Percentiles rank a stretch among this genome's conserved stretches.
Conservation (phyloP, 257 asterid species). For the Solanum stenotomum region DNA sequence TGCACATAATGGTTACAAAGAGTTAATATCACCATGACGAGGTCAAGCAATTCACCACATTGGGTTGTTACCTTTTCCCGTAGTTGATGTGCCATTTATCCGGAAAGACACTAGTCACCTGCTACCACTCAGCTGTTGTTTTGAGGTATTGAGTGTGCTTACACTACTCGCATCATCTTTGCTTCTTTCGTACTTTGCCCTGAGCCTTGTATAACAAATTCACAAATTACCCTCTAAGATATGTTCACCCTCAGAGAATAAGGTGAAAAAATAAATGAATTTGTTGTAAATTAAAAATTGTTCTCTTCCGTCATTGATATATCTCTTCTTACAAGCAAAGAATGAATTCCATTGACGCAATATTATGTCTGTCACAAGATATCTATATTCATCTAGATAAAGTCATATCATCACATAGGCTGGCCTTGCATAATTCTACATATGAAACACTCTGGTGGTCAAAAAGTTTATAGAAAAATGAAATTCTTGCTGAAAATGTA, state of each 20-base stretch:
- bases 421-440: neutral
- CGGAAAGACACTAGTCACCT: neutral
- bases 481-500: neutral
- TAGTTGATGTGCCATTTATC: neutral
- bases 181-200: neutral
- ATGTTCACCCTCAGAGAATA: neutral
- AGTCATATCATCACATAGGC: neutral
- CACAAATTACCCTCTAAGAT: neutral
- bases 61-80: neutral
- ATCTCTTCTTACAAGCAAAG: neutral
- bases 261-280: neutral
- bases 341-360: neutral
- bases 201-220: neutral
- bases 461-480: neutral
- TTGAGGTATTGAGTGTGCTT: neutral
- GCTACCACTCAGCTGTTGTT: neutral
- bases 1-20: neutral
- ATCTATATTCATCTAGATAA: neutral
- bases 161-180: neutral
- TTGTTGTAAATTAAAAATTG: neutral
- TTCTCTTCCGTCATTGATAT: neutral
- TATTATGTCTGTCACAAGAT: neutral
- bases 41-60: neutral
- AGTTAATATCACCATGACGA: neutral
- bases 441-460: neutral